Evolutionary conservation across 352 stramenopile genomes (phyloP), one percentile per base, ranked within the genome.

Genomic region (Phytophthora podocarpi): DNA sequence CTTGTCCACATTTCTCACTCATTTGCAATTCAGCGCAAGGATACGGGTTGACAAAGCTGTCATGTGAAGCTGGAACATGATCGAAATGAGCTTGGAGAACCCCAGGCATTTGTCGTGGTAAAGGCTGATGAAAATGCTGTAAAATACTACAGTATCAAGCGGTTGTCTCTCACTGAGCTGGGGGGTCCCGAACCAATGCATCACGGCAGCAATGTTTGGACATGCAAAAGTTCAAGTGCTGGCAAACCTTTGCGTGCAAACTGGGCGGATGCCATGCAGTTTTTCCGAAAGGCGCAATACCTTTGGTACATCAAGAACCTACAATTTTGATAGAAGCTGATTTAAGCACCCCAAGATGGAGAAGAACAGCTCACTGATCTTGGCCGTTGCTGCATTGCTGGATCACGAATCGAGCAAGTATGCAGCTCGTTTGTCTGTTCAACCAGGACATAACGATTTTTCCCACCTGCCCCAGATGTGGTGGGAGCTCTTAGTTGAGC

Each of bases 321-420:
- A 87, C 81, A n/a, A 90, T 92, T 31, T 50, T 89, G 8, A 78
- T 90, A 36, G 80, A 80, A 15, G 78, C 78, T 1, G 72, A 85
- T 37, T 68, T 89, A 76, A 77, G 23, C 70, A 90, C 37, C 72
- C 79, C 2, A 59, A 71, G 9, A 64, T 73, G 11, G 59, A 59
- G 26, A 73, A 67, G 35, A 70, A 59, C 27, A 60, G 52, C 3
- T 73, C 71, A 23, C 69, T 62, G 4, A 82, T 90, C 35, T 78
- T 76, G 0, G 68, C 80, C 0, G 78, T 93, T 2, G 78, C 82
- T 37, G 80, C 82, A 2, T 91, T 76, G 7, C 59, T 91, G 50
- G 82, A 91, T 64, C 48, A 43, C 3, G 69, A 82, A 16, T 76
- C 58, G 8, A 59, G 58, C 15, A 67, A 67, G 40, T 86, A 80